These are phyloP conservation scores for Neurospora sp. DNA, from an alignment of 495 filamentous ascomycete species.

Conservation along the genomic window DNA sequence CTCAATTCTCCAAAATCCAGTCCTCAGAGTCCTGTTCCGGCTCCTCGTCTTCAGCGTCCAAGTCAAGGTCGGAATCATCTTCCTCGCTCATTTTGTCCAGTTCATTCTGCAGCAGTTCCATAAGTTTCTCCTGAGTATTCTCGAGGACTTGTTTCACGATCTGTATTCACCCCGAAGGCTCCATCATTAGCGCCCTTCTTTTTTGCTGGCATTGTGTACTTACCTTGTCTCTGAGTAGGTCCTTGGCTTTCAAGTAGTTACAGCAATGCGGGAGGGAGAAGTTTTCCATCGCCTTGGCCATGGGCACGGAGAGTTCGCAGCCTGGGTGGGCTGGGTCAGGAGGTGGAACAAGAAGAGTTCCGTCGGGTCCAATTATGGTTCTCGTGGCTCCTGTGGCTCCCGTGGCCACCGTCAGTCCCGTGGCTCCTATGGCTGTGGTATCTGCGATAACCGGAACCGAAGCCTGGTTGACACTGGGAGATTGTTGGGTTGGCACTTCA, in stretches of 20 bases:
- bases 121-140: neutral
- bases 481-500: neutral
- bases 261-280: neutral
- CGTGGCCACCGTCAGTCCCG: neutral
- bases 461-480: neutral
- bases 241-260: neutral
- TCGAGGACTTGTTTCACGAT: neutral
- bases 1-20: neutral
- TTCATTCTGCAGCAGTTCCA: neutral
- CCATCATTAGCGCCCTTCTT: too few species aligned
- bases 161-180: neutral
- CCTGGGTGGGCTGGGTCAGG: neutral
- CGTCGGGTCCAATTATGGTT: neutral
- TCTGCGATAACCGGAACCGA: neutral
- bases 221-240: neutral
- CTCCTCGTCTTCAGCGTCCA: neutral
- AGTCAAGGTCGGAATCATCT: neutral
- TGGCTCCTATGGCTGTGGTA: neutral
- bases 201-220: neutral
- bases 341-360: neutral
- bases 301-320: neutral
- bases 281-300: neutral
- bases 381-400: neutral
- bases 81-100: neutral
- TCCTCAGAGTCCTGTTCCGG: neutral